These are phyloP conservation scores for Aspergillus spinulosporus DNA, from an alignment of 2,329 filamentous ascomycete genomes.

Conservation along the genomic window DNA sequence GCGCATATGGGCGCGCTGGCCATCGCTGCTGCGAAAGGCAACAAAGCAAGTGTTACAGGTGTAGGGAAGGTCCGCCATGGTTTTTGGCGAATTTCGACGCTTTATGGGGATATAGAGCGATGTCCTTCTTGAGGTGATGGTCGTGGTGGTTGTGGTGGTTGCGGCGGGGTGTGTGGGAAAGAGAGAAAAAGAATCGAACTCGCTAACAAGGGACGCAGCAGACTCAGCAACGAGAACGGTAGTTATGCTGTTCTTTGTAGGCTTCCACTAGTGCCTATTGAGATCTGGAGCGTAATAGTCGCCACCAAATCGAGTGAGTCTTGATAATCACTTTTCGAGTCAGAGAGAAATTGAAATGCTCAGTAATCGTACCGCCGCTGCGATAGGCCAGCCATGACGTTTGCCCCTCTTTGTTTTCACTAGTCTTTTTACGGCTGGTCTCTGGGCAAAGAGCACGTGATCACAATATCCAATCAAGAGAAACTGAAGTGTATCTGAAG, in stretches of 20 bases:
- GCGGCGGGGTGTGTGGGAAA: neutral
- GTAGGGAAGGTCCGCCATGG: conserved; percentile 69
- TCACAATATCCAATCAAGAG: no score
- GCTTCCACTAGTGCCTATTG: neutral
- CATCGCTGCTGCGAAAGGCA: conserved; percentile 88
- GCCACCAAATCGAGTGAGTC: neutral
- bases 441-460: no score
- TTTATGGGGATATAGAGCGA: neutral
- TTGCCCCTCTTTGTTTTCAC: no score
- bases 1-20: conserved; percentile 95
- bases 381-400: no score
- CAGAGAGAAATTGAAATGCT: no score
- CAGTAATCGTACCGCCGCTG: no score
- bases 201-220: neutral
- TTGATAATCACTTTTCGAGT: no score
- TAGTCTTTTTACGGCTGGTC: no score
- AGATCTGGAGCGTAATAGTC: neutral
- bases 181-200: neutral
- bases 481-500: no score
- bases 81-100: neutral
- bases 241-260: neutral
- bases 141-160: conserved; percentile 1
- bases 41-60: conserved; percentile 99
- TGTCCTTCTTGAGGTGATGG: neutral
- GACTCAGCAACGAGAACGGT: neutral